phyloP scores from a whole-genome alignment of 805 yeast genomes.

The Metahyphopichia silvanorum region DNA sequence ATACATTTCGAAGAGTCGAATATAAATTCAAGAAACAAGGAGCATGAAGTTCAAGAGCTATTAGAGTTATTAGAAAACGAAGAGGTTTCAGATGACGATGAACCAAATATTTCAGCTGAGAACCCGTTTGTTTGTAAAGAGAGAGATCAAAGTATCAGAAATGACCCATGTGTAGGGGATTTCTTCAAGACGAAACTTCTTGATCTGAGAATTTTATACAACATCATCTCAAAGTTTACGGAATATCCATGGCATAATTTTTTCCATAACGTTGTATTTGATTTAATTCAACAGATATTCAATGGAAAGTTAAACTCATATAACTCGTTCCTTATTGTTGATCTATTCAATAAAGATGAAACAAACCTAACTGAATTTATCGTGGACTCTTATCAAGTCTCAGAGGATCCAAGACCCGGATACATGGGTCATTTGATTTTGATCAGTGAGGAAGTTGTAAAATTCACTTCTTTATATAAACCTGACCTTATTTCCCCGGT shows the following conservation, averaged over 20 bases:
- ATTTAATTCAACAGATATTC: constrained; percentile 89
- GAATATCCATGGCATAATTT: constrained; percentile 95
- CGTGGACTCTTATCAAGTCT: constrained; percentile 19
- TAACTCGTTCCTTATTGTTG: constrained; percentile 50
- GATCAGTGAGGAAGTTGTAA: constrained; percentile 93
- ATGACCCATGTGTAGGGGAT: constrained; percentile 80
- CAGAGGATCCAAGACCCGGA: constrained; percentile 65
- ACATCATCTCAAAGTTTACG: constrained; percentile 73
- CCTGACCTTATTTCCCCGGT: constrained; percentile 57
- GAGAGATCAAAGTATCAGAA: constrained; percentile 35
- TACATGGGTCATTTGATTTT: constrained; percentile 96
- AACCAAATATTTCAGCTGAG: constrained; percentile 40
- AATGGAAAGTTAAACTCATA: constrained; percentile 91
- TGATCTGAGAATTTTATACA: constrained; percentile 66
- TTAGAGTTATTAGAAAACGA: constrained; percentile 24
- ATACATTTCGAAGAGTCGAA: constrained; percentile 14
- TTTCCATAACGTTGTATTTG: constrained; percentile 95
- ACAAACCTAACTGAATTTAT: constrained; percentile 26
- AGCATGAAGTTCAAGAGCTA: constrained; percentile 17
- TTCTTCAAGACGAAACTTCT: constrained; percentile 75
- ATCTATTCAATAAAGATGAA: constrained; percentile 17
- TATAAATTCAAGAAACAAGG: constrained; percentile 13
- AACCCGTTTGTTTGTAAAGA: constrained; percentile 40
- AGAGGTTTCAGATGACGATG: constrained; percentile 43
- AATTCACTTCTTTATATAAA: constrained; percentile 64